phyloP scores from a whole-genome alignment of 2,329 filamentous ascomycete genomes.

The Ophiostoma angusticollis region DNA sequence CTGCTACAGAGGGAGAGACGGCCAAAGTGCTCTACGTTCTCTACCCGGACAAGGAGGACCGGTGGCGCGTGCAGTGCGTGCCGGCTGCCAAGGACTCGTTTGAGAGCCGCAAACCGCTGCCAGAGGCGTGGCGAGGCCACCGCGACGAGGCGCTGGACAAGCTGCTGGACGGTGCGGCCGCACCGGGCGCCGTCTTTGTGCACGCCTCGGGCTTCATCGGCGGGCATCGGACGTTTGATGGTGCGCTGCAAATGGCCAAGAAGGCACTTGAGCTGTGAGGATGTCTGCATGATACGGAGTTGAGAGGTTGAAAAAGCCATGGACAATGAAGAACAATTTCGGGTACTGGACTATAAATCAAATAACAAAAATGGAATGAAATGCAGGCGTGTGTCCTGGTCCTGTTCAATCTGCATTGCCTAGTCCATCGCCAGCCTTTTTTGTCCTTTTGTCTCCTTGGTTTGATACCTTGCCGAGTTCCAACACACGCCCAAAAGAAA shows the following conservation, averaged over 20 bases:
- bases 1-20: slow-evolving; percentile 41
- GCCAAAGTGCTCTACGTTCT: slow-evolving; percentile 90
- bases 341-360: no score
- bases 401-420: neutral
- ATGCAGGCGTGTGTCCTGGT: neutral
- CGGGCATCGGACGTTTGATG: slow-evolving; percentile 83
- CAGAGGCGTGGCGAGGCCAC: slow-evolving; percentile 83
- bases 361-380: neutral
- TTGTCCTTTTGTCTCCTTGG: neutral
- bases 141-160: slow-evolving; percentile 74
- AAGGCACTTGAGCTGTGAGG: slow-evolving; percentile 47
- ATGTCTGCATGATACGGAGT: neutral
- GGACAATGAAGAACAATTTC: neutral
- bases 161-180: slow-evolving; percentile 47
- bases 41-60: slow-evolving; percentile 57
- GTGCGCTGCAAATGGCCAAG: slow-evolving; percentile 71
- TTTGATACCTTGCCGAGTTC: neutral
- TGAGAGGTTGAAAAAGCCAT: neutral
- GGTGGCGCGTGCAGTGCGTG: slow-evolving; percentile 94
- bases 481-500: neutral
- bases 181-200: slow-evolving; percentile 74
- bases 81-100: slow-evolving; percentile 76
- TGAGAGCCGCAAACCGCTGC: slow-evolving; percentile 79
- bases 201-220: slow-evolving; percentile 95
- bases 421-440: no score